phyloP scores from a whole-genome alignment of 2,329 filamentous ascomycete genomes.

The Pseudogymnoascus pannorum region DNA sequence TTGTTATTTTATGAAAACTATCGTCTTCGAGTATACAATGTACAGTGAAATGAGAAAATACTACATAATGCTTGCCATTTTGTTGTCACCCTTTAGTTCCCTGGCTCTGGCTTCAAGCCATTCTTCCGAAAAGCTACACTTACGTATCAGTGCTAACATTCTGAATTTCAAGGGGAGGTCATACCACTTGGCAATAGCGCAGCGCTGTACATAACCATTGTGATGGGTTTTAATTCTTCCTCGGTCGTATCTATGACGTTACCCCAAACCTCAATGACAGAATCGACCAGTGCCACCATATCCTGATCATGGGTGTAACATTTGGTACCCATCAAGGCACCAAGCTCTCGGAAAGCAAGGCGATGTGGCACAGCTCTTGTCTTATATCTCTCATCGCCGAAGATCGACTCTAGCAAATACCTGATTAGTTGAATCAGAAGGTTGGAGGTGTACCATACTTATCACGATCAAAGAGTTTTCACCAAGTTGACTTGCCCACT shows the following conservation, averaged over 20 bases:
- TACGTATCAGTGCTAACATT: neutral
- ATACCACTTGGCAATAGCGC: slow-evolving; percentile 1
- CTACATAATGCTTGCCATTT: neutral
- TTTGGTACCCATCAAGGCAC: slow-evolving; percentile 8
- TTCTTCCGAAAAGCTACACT: neutral
- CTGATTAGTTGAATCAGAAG: slow-evolving; percentile 11
- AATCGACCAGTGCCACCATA: neutral
- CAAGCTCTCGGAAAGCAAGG: slow-evolving; percentile 10
- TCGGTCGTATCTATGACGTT: neutral
- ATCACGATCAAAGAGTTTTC: neutral
- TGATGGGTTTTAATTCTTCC: slow-evolving; percentile 5
- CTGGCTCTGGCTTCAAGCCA: neutral
- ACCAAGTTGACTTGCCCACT: slow-evolving; percentile 38
- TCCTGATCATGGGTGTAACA: neutral
- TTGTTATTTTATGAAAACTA: neutral
- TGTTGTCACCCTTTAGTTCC: neutral
- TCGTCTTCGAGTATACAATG: neutral
- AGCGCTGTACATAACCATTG: slow-evolving; percentile 10
- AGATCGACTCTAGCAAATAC: neutral
- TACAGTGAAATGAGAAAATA: neutral
- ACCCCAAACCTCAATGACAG: slow-evolving; percentile 8
- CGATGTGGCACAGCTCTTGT: neutral
- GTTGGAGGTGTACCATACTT: neutral
- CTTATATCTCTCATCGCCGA: neutral
- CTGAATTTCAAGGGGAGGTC: neutral